These are phyloP conservation scores for Nectriaceae sp. DNA, from an alignment of 2,329 filamentous ascomycete genomes.

Conservation along the genomic window DNA sequence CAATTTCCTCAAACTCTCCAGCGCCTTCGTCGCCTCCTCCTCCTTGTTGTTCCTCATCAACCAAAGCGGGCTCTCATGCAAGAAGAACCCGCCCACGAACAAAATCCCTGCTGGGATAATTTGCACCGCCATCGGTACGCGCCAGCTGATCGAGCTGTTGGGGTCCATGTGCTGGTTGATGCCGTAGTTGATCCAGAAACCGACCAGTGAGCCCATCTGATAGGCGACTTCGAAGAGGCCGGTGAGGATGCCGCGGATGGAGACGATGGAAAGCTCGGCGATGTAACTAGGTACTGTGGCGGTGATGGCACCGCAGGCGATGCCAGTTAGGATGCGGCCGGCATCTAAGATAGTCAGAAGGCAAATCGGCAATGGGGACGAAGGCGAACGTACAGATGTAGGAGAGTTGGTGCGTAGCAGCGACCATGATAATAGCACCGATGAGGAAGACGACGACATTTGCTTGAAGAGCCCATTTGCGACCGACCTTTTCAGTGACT, in stretches of 20 bases:
- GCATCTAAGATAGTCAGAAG: conserved; percentile 43
- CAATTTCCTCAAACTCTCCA: conserved; percentile 46
- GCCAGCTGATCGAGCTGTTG: conserved; percentile 41
- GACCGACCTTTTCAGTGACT: conserved; percentile 50
- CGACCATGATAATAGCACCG: conserved; percentile 46
- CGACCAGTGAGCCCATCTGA: conserved; percentile 52
- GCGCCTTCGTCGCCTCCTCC: conserved; percentile 33
- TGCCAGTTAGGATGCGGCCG: conserved; percentile 58
- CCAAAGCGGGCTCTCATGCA: conserved; percentile 45
- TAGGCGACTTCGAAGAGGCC: conserved; percentile 56
- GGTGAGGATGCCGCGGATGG: conserved; percentile 58
- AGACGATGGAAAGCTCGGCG: conserved; percentile 60
- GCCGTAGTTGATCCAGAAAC: conserved; percentile 54
- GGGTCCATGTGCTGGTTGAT: conserved; percentile 42
- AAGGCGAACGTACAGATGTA: conserved; percentile 39
- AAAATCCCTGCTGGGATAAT: conserved; percentile 47
- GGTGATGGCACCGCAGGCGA: conserved; percentile 58
- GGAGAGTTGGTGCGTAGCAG: conserved; percentile 41
- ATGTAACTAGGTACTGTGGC: conserved; percentile 65
- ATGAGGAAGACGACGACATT: conserved; percentile 46
- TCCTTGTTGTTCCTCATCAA: conserved; percentile 36
- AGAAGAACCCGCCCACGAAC: conserved; percentile 46
- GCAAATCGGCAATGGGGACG: neutral
- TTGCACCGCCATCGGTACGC: conserved; percentile 50
- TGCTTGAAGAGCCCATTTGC: conserved; percentile 51